These are phyloP conservation scores for Lactarius vividus DNA, from an alignment of 768 basidiomycete species.

Conservation along the genomic window DNA sequence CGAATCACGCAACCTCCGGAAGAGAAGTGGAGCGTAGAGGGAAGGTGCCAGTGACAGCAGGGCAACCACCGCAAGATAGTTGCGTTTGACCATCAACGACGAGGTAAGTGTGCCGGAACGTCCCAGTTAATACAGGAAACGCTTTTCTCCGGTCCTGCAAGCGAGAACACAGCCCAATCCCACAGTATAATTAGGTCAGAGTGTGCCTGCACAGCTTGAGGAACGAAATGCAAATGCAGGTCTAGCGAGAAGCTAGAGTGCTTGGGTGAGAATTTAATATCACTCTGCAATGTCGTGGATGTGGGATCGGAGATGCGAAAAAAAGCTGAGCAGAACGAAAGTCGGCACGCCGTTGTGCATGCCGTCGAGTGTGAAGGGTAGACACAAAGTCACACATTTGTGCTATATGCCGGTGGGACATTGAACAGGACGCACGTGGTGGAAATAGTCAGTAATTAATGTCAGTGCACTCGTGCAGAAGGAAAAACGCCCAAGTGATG, in stretches of 20 bases:
- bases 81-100: no score
- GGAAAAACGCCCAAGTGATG: no score
- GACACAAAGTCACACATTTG: conserved; percentile 20
- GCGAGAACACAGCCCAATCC: no score
- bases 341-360: conserved; percentile 63
- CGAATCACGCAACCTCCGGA: no score
- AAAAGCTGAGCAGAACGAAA: conserved; percentile 78
- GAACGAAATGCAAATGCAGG: no score
- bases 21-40: not conserved
- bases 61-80: conserved; percentile 34
- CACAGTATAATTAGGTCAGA: no score
- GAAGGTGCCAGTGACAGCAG: conserved; percentile 57
- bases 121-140: no score
- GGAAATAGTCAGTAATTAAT: not conserved
- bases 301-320: conserved; percentile 78
- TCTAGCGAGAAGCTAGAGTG: no score
- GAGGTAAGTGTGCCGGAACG: no score
- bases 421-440: not conserved
- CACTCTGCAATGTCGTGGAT: conserved; percentile 72
- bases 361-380: conserved; percentile 49
- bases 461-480: not conserved
- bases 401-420: not conserved
- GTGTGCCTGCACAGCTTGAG: no score
- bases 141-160: no score
- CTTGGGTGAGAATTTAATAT: no score